phyloP scores from a whole-genome alignment of 202 grass and related monocot species.

The Setaria italica region DNA sequence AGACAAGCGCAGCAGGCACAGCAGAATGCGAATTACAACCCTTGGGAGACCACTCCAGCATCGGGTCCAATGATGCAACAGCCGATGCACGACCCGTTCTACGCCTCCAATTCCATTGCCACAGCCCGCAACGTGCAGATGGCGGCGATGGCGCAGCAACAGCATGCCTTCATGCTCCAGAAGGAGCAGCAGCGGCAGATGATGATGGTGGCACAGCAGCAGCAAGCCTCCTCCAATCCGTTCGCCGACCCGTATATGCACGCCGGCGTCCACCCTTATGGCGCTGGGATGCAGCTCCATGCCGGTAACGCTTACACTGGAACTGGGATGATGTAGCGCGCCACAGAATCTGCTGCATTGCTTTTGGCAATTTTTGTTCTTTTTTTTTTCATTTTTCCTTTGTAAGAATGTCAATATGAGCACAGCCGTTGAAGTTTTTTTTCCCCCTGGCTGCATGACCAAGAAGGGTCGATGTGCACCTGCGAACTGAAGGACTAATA shows the following conservation, averaged over 20 bases:
- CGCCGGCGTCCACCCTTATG: not conserved
- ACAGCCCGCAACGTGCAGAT: constrained; percentile 69
- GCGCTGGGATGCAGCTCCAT: constrained; percentile 55
- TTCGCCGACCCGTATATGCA: constrained; percentile 53
- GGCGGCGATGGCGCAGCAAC: constrained; percentile 69
- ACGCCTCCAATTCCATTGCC: constrained; percentile 58
- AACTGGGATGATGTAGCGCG: constrained; percentile 64
- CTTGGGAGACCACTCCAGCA: constrained; percentile 64
- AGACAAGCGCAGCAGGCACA: constrained; percentile 47
- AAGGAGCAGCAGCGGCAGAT: constrained; percentile 39
- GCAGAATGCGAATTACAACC: constrained; percentile 77
- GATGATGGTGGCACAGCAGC: constrained; percentile 54
- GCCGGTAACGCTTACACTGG: constrained; percentile 58
- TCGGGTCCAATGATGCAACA: constrained; percentile 61
- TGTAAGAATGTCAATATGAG: constrained; percentile 18
- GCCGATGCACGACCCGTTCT: constrained; percentile 71
- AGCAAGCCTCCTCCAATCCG: constrained; percentile 66
- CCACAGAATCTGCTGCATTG: not conserved
- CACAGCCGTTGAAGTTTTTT: not conserved
- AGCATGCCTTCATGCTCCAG: constrained; percentile 67
- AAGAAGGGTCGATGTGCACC: not conserved
- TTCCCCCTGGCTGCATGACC: not conserved
- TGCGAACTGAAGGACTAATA: not conserved
- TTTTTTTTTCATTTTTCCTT: not conserved
- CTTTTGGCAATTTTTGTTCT: not conserved